phyloP scores from a whole-genome alignment of 306 rosid genomes.

The Glycine tomentella region DNA sequence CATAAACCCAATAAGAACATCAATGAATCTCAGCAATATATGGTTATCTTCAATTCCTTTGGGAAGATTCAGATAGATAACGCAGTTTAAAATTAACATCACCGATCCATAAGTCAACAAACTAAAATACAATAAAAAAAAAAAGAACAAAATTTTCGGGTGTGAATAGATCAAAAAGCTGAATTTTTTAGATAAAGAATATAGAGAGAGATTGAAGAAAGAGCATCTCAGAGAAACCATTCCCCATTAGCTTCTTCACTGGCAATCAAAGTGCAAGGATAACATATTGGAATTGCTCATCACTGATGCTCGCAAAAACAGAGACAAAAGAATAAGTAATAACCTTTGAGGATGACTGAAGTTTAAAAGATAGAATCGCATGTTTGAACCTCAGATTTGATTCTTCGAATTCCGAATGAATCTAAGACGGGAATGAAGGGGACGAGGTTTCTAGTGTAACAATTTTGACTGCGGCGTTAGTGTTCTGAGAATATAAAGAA shows the following conservation, averaged over 20 bases:
- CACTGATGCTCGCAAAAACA: slow-evolving; percentile 47
- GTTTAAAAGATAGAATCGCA: not conserved
- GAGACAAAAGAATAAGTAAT: not conserved
- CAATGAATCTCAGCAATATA: slow-evolving; percentile 36
- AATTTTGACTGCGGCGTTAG: not conserved
- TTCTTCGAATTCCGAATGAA: not conserved
- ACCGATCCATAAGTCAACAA: slow-evolving; percentile 49
- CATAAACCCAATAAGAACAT: too few species aligned
- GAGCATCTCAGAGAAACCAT: slow-evolving; percentile 67
- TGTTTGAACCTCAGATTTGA: not conserved
- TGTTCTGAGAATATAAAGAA: slow-evolving; percentile 21
- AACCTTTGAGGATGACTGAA: too few species aligned
- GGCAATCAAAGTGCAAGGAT: slow-evolving; percentile 83
- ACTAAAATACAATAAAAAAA: not conserved
- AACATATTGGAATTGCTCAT: slow-evolving; percentile 49
- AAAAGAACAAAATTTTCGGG: not conserved
- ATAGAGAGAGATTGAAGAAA: not conserved
- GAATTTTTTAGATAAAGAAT: not conserved
- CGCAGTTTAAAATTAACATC: slow-evolving; percentile 60
- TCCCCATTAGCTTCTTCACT: slow-evolving; percentile 82
- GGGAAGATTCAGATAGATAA: slow-evolving; percentile 51
- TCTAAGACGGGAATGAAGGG: not conserved
- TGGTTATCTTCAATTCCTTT: slow-evolving; percentile 46
- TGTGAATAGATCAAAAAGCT: too few species aligned
- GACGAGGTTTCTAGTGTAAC: not conserved